Evolutionary conservation across 352 stramenopile species (phyloP).

Genomic region (Globisporangium recalcitrans): DNA sequence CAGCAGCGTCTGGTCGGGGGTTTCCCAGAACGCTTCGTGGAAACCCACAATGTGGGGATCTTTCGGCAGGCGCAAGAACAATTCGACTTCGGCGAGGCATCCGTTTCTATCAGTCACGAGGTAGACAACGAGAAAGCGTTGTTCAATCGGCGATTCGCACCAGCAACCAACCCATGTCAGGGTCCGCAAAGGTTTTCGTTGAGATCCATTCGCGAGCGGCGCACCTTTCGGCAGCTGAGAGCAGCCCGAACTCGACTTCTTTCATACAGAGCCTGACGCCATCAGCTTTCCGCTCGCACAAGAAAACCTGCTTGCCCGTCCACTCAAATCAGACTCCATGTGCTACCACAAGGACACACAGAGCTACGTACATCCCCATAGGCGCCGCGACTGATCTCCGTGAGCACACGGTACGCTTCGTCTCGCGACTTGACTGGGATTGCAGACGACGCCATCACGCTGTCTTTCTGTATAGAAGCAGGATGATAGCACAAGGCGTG

Average conservation of each 20-base stretch:
- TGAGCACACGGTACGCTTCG: conserved; percentile 23
- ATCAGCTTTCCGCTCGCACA: conserved; percentile 28
- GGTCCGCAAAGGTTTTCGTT: too few species aligned
- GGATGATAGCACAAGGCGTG: too few species aligned
- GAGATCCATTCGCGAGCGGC: too few species aligned
- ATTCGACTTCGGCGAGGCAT: conserved; percentile 43
- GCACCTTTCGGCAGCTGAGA: conserved; percentile 39
- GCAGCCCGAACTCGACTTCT: conserved; percentile 46
- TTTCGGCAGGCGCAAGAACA: conserved; percentile 38
- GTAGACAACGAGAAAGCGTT: neutral
- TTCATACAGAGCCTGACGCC: conserved; percentile 43
- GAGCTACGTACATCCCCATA: conserved; percentile 54
- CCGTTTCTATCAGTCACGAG: conserved; percentile 16
- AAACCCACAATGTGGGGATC: conserved; percentile 56
- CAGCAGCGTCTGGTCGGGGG: conserved; percentile 25
- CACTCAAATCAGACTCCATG: too few species aligned
- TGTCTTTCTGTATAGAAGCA: neutral
- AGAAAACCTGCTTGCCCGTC: too few species aligned
- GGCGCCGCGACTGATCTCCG: conserved; percentile 41
- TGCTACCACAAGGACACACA: too few species aligned
- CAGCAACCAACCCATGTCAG: too few species aligned
- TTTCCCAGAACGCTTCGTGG: conserved; percentile 48
- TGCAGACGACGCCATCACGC: neutral
- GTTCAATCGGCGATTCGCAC: too few species aligned
- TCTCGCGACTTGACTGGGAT: conserved; percentile 8